Conservation (phyloP, 2,329 filamentous ascomycete species). For the Fusarium odoratissimum region DNA sequence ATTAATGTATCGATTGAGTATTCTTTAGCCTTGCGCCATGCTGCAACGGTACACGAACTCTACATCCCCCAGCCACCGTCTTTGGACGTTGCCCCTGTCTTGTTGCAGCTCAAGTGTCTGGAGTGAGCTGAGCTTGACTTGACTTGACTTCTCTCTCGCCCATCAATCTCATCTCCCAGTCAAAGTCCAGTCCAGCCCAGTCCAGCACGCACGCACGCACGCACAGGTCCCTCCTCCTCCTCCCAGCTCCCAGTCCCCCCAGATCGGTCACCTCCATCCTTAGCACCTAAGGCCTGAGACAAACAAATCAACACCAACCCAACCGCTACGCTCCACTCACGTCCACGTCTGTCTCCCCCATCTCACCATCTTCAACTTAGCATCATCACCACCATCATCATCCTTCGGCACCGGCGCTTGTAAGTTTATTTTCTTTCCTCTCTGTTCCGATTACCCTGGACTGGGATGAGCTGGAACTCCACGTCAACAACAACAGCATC, state of each 20-base stretch:
- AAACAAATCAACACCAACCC: constrained; percentile 41
- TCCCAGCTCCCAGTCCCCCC: constrained; percentile 1
- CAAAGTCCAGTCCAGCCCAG: constrained; percentile 13
- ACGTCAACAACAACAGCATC: constrained; percentile 18
- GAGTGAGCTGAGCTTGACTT: constrained; percentile 36
- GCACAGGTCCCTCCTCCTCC: constrained; percentile 9
- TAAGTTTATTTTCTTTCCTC: constrained; percentile 24
- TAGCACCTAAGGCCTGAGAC: constrained; percentile 18
- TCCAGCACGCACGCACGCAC: neutral
- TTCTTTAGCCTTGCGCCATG: neutral
- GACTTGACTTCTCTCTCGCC: neutral
- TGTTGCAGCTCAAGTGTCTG: constrained; percentile 29
- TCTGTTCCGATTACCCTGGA: constrained; percentile 31
- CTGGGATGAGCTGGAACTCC: neutral
- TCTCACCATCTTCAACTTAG: constrained; percentile 40
- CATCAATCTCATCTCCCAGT: constrained; percentile 35
- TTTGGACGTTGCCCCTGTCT: constrained; percentile 24
- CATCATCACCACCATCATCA: constrained; percentile 30
- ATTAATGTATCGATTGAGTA: constrained; percentile 20
- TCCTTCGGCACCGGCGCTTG: constrained; percentile 35
- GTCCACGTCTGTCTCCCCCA: constrained; percentile 38
- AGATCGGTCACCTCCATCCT: constrained; percentile 21
- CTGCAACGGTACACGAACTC: constrained; percentile 5
- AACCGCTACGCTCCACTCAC: constrained; percentile 38
- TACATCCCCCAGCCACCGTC: constrained; percentile 36